Percentiles rank a stretch among this genome's conserved stretches.
Evolutionary conservation across 371 early-diverging fungal species (phyloP).

Genomic region (Blakeslea trispora): DNA sequence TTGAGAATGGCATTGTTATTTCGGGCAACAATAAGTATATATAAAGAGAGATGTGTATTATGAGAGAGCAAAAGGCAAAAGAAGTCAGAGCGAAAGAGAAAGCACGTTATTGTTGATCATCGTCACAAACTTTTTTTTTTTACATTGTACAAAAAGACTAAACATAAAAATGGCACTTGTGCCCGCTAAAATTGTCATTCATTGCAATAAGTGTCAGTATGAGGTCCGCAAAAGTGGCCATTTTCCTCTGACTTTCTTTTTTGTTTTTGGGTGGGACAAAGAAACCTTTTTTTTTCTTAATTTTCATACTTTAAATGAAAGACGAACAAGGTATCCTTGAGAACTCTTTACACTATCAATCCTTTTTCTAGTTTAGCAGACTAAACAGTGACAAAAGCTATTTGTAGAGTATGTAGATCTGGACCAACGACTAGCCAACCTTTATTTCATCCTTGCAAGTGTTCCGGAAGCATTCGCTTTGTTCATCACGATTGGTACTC

Average conservation of each 20-base stretch:
- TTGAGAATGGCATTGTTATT: background rate
- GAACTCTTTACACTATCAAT: background rate
- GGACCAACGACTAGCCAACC: conserved; percentile 65
- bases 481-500: conserved; percentile 71
- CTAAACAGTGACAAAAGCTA: conserved; percentile 42
- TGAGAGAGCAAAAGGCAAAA: background rate
- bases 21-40: background rate
- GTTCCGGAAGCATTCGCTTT: conserved; percentile 76
- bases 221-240: background rate
- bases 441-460: conserved; percentile 76
- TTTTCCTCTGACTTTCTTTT: too few species aligned
- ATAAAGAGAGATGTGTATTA: background rate
- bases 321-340: conserved; percentile 10
- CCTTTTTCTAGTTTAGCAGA: conserved; percentile 12
- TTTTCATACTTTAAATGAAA: conserved; percentile 9
- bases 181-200: background rate
- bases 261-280: background rate
- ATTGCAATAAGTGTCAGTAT: background rate
- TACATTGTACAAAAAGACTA: conserved; percentile 5
- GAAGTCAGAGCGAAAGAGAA: conserved; percentile 8
- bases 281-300: background rate
- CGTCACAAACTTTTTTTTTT: conserved; percentile 6
- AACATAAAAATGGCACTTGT: conserved; percentile 1
- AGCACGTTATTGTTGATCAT: conserved; percentile 7
- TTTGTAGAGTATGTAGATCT: conserved; percentile 78